Evolutionary conservation across 345 rosid genomes (phyloP).

Genomic region (Corymbia maculata): DNA sequence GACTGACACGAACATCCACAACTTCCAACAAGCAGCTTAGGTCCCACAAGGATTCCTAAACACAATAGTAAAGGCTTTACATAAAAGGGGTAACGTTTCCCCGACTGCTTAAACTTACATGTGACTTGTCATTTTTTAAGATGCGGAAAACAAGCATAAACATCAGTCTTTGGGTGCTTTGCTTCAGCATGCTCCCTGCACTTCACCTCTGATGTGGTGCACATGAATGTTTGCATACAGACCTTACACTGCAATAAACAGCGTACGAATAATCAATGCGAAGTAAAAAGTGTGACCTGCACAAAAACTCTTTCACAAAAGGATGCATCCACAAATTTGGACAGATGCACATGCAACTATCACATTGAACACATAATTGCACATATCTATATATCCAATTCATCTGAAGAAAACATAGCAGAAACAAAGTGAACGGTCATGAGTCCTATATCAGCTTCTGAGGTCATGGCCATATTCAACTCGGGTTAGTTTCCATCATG

Average conservation of each 20-base stretch:
- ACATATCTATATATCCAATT: not conserved
- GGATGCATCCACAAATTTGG: not conserved
- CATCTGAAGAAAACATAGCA: not conserved
- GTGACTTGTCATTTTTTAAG: constrained; percentile 17
- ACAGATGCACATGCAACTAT: not conserved
- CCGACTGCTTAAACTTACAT: not conserved
- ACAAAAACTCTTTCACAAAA: not conserved
- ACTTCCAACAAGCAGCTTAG: not conserved
- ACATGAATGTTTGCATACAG: constrained; percentile 64
- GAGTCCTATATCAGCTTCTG: not conserved
- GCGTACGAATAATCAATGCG: not conserved
- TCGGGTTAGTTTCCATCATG: not conserved
- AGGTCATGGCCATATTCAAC: not conserved
- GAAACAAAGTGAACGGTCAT: not conserved
- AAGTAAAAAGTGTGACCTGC: not conserved
- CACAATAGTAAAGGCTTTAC: not conserved
- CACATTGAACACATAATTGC: not conserved
- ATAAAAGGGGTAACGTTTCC: not conserved
- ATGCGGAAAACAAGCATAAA: constrained; percentile 33
- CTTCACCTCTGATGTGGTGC: constrained; percentile 62
- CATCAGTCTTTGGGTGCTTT: constrained; percentile 43
- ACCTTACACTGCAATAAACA: constrained; percentile 43
- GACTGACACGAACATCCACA: not conserved
- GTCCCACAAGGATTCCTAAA: not conserved
- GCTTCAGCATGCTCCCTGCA: constrained; percentile 63